Percentiles rank a stretch among this genome's conserved stretches.
Conservation (phyloP, 352 stramenopile species). For the Phytophthora boehmeriae region DNA sequence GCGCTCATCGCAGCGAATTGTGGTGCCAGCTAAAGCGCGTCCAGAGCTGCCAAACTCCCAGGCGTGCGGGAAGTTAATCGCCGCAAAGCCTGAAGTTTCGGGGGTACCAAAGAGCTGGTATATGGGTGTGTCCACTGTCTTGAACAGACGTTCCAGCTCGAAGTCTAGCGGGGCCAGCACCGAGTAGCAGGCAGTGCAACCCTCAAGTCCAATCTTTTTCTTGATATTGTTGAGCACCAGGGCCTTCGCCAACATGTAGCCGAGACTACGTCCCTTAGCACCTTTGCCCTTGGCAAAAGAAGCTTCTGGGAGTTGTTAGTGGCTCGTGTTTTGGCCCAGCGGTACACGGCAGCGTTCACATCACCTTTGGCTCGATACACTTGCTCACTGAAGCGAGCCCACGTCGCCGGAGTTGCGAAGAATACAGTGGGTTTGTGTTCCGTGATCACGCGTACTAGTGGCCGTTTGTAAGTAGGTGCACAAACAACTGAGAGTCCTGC, state of each 20-base stretch:
- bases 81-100: conserved; percentile 71
- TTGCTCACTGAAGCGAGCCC: conserved; percentile 67
- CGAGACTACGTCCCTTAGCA: conserved; percentile 59
- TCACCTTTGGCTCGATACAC: conserved; percentile 80
- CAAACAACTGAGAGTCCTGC: conserved; percentile 69
- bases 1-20: conserved; percentile 65
- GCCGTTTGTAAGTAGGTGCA: conserved; percentile 46
- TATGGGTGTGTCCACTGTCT: conserved; percentile 83
- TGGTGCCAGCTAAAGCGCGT: conserved; percentile 57
- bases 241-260: conserved; percentile 80
- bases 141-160: conserved; percentile 81
- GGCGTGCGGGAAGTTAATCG: conserved; percentile 73
- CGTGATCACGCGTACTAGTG: conserved; percentile 62
- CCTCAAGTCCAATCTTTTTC: conserved; percentile 78
- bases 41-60: conserved; percentile 80
- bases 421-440: conserved; percentile 70
- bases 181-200: conserved; percentile 76
- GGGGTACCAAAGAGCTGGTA: conserved; percentile 77
- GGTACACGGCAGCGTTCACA: conserved; percentile 69
- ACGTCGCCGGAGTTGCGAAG: conserved; percentile 79
- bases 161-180: conserved; percentile 80
- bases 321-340: conserved; percentile 80
- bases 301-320: conserved; percentile 84
- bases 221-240: conserved; percentile 84
- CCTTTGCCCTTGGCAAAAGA: conserved; percentile 47